Evolutionary conservation across 164 flowering plant genomes (phyloP).

Genomic region (Nymphaea colorata): DNA sequence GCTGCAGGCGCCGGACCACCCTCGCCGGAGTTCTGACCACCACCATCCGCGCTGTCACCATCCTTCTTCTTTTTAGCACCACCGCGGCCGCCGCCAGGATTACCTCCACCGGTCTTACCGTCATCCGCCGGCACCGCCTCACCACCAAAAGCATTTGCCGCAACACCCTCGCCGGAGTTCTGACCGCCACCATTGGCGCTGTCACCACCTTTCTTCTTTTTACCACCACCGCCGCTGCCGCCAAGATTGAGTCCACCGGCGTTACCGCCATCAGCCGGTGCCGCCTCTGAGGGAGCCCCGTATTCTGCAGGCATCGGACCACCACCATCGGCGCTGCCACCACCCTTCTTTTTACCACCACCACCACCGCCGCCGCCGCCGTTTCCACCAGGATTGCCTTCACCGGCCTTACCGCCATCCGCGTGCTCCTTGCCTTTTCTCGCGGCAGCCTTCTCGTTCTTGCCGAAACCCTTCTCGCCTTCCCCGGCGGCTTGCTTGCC

Average conservation of each 20-base stretch:
- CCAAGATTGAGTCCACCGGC: no score
- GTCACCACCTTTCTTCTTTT: no score
- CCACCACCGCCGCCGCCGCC: constrained; percentile 6
- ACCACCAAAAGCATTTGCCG: neutral
- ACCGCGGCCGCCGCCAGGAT: constrained; percentile 9
- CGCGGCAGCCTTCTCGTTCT: neutral
- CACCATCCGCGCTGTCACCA: constrained; percentile 12
- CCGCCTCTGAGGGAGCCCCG: neutral
- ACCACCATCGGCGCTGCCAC: no score
- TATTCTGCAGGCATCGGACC: no score
- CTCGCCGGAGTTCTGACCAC: neutral
- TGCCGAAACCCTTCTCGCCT: neutral
- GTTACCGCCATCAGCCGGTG: neutral
- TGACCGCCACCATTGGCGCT: no score
- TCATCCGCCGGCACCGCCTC: neutral
- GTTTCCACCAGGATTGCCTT: constrained; percentile 1
- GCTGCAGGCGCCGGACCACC: neutral
- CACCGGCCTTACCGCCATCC: constrained; percentile 1
- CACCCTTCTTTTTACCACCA: constrained; percentile 27
- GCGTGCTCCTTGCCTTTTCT: neutral
- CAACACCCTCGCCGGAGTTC: neutral
- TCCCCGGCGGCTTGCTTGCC: neutral
- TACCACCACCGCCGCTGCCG: no score
- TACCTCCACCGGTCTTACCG: neutral
- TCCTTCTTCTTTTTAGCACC: constrained; percentile 20